Evolutionary conservation across 257 asterid species (phyloP).

Genomic region (Euphrasia confusa): DNA sequence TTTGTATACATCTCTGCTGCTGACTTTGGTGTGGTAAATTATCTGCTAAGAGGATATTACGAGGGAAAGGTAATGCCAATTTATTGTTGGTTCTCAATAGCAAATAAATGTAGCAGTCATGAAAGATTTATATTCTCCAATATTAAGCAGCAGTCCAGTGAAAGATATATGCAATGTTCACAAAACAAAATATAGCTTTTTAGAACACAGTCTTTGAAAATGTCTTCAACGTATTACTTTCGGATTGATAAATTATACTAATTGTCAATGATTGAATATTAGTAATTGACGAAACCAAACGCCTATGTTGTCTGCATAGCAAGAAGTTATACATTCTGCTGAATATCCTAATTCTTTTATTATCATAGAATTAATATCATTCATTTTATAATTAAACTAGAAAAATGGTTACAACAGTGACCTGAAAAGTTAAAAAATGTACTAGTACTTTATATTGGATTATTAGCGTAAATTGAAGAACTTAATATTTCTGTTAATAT

Average conservation of each 20-base stretch:
- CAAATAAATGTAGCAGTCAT: slow-evolving; percentile 2
- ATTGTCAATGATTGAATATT: not conserved
- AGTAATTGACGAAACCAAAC: not conserved
- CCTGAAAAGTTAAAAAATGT: not conserved
- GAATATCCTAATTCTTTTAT: too few relatives aligned
- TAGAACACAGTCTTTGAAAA: not conserved
- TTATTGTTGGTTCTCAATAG: not conserved
- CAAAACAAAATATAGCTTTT: not conserved
- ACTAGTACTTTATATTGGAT: not conserved
- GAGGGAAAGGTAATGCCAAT: slow-evolving; percentile 65
- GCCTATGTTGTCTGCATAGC: not conserved
- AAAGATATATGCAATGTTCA: slow-evolving; percentile 2
- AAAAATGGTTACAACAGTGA: too few relatives aligned
- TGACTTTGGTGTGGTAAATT: slow-evolving; percentile 71
- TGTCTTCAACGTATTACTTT: not conserved
- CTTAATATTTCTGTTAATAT: too few relatives aligned
- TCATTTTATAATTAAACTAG: not conserved
- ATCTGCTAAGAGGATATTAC: slow-evolving; percentile 59
- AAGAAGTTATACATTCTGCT: not conserved
- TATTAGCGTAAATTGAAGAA: not conserved
- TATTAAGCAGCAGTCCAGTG: not conserved
- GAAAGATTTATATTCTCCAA: not conserved
- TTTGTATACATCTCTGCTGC: slow-evolving; percentile 83
- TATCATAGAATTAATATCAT: not conserved
- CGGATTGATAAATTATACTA: not conserved